Base-by-base conservation (phyloP, 108 stramenopile genomes). In the Skeletonema grethae region DNA sequence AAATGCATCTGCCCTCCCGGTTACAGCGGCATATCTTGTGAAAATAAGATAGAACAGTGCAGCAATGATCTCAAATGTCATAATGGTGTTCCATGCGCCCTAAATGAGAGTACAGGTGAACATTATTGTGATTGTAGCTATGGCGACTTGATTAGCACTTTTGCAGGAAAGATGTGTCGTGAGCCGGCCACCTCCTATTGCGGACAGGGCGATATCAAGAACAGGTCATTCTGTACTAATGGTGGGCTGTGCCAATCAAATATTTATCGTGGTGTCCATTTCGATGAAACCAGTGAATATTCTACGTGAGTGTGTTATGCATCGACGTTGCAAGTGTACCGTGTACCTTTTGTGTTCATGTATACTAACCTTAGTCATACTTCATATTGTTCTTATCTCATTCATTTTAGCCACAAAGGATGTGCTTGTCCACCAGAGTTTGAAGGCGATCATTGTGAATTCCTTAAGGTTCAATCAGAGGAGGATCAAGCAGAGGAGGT, bases 391-490 rank as follows among this genome's bases (percentile, higher is more conserved):
- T 56, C 18, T 15, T 12, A 4, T 68, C 53, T 32, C 10, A 15
- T 29, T 18, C 34, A n/a, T 25, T 57, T 56, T 55, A 82, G 81
- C 38, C 73, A 84, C 70, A 31, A 57, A 30, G 88, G 88, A 13
- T 89, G 88, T 80, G 45, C 64, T 34, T 89, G 88, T 35, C 82
- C 84, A n/a, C 50, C 58, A 4, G 75, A 87, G 9, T 89, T 89
- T 68, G 66, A 82, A 72, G 88, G 88, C 9, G 72, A 67, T 8
- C 88, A 89, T 48, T 89, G 88, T 62, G 88, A 89, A 75, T 77
- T 73, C 41, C 39, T 78, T 28, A 28, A 34, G 32, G 7, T 34
- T 34, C 6, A 34, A 34, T 5, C 32, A 34, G 32, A 48, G 18
- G 46, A 28, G 25, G 25, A 1, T 1, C 25, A 48, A 48, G 12